phyloP scores from a whole-genome alignment of 1,139 yeast genomes.

The Saccharomyces hybrid region DNA sequence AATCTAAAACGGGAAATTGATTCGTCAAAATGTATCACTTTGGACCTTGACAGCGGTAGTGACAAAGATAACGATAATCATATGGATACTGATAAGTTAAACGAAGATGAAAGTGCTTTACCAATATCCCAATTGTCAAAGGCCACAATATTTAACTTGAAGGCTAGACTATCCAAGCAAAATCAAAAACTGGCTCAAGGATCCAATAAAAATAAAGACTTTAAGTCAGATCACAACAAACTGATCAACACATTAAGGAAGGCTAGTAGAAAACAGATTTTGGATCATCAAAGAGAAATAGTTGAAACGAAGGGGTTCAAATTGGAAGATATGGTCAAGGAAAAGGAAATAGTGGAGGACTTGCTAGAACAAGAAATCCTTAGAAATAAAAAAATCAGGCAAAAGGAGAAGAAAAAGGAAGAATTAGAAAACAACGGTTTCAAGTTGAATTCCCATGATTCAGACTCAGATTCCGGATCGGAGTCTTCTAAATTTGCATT shows the following conservation, averaged over 20 bases:
- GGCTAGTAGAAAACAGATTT: slow-evolving; percentile 32
- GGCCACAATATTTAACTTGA: slow-evolving; percentile 33
- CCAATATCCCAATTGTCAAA: slow-evolving; percentile 25
- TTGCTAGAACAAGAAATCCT: slow-evolving; percentile 58
- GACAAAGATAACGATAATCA: slow-evolving; percentile 10
- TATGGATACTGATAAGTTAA: neutral
- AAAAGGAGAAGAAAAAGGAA: slow-evolving; percentile 40
- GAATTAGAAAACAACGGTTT: slow-evolving; percentile 28
- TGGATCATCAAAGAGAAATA: slow-evolving; percentile 25
- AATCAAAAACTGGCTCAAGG: slow-evolving; percentile 7
- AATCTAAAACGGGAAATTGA: slow-evolving; percentile 13
- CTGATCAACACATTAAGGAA: slow-evolving; percentile 26
- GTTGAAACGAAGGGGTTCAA: slow-evolving; percentile 23
- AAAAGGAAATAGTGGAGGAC: slow-evolving; percentile 36
- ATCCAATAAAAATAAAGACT: slow-evolving; percentile 11
- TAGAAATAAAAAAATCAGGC: slow-evolving; percentile 44
- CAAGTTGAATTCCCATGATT: slow-evolving; percentile 1
- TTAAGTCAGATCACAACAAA: slow-evolving; percentile 14
- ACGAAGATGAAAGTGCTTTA: neutral
- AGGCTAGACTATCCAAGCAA: slow-evolving; percentile 32
- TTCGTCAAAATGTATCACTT: slow-evolving; percentile 9
- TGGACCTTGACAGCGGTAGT: slow-evolving; percentile 18
- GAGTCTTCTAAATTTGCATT: slow-evolving; percentile 28
- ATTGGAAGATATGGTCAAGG: slow-evolving; percentile 27
- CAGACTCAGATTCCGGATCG: slow-evolving; percentile 8